phyloP scores from a whole-genome alignment of 176 grass and related monocot species.

The Aegilops tauschii region DNA sequence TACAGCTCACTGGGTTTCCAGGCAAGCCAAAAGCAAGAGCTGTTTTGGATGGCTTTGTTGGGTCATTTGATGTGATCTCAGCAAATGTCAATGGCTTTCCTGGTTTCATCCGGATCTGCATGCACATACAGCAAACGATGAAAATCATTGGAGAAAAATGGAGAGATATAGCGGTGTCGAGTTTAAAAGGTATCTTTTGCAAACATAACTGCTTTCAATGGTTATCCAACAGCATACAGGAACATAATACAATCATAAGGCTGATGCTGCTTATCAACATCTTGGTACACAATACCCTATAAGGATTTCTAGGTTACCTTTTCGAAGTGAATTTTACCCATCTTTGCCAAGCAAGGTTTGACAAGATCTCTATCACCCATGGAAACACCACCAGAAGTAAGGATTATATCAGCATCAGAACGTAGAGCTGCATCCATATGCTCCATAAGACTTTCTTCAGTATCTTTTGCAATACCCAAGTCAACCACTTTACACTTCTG shows the following conservation, averaged over 20 bases:
- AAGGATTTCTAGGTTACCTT: constrained; percentile 53
- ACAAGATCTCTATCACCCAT: constrained; percentile 97
- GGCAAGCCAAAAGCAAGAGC: constrained; percentile 94
- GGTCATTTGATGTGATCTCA: constrained; percentile 46
- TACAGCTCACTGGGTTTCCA: constrained; percentile 95
- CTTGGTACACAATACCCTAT: not conserved
- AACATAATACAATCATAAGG: not conserved
- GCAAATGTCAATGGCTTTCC: constrained; percentile 93
- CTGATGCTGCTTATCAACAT: not conserved
- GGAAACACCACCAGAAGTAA: constrained; percentile 93
- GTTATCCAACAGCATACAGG: not conserved
- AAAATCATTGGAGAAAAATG: constrained; percentile 21
- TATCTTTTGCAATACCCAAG: constrained; percentile 84
- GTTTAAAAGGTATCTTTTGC: not conserved
- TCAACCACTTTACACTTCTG: constrained; percentile 83
- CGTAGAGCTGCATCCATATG: constrained; percentile 60
- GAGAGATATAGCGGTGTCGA: not conserved
- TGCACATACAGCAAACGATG: not conserved
- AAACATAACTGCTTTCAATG: not conserved
- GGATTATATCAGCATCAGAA: constrained; percentile 76
- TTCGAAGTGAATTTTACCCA: constrained; percentile 89
- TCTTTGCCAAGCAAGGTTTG: constrained; percentile 80
- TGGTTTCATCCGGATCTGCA: constrained; percentile 85
- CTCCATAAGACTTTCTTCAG: constrained; percentile 68
- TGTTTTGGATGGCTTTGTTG: constrained; percentile 45